Percentiles rank a stretch among this genome's conserved stretches.
These are phyloP conservation scores for Trichocomaceae sp. DNA, from an alignment of 2,329 filamentous ascomycete genomes.

Conservation along the genomic window DNA sequence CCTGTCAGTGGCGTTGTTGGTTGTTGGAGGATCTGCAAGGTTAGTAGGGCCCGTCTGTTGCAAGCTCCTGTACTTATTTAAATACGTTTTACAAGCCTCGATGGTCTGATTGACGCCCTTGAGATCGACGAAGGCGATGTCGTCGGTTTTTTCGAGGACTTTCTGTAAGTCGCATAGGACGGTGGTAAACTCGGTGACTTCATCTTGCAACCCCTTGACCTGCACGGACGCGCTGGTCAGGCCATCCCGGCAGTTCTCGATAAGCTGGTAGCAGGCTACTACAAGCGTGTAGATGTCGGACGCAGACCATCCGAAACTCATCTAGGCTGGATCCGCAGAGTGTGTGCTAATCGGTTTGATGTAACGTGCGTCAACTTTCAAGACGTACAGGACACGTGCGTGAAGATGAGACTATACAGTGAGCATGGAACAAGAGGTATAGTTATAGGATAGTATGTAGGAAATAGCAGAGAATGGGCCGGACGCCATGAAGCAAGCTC, in stretches of 20 bases:
- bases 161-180: conserved; percentile 11
- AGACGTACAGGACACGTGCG: conserved; percentile 8
- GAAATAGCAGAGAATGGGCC: neutral
- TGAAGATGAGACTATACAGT: neutral
- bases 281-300: conserved; percentile 15
- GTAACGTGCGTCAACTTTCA: neutral
- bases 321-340: neutral
- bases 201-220: conserved; percentile 8
- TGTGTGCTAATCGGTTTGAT: too few species aligned
- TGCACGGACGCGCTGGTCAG: conserved; percentile 11
- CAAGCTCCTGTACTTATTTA: conserved; percentile 11
- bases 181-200: conserved; percentile 12
- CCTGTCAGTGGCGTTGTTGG: neutral
- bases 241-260: conserved; percentile 13
- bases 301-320: conserved; percentile 17
- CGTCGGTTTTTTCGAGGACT: conserved; percentile 8
- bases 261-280: conserved; percentile 12
- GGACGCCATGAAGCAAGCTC: neutral
- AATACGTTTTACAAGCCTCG: conserved; percentile 9
- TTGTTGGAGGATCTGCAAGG: neutral
- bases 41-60: neutral
- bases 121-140: conserved; percentile 13
- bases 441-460: too few species aligned
- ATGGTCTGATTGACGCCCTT: conserved; percentile 13
- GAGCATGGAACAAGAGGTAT: neutral